Evolutionary conservation across 2,329 filamentous ascomycete genomes (phyloP), one percentile per base, ranked within the genome.

Genomic region (Exserohilum turcica): DNA sequence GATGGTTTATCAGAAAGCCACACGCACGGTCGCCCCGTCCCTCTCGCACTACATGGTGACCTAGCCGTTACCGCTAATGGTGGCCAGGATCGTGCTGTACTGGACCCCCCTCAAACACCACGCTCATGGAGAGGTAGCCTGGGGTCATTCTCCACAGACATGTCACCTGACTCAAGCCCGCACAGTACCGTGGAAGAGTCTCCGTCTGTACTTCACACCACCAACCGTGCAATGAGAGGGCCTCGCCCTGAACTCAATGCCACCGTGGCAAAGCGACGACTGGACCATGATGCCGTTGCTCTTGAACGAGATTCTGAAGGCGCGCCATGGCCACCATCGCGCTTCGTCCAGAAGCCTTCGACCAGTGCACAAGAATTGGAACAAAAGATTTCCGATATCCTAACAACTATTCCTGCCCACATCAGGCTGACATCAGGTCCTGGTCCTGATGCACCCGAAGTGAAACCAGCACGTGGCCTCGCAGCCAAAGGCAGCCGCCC

Each of bases 361-460:
- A 66, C 56, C 31, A 71, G 65, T 27, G 67, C 64, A 8, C 86
- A 91, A 59, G 84, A 90, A 50, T 80, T 96, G 12, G 89, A 91
- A 60, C 85, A 87, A 57, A 91, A 92, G 69, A 92, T 96, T 43
- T 89, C 85, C 66, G 85, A 89, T 45, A 89, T 95, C 51, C 82
- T 95, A 33, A 85, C 86, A 52, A 88, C 83, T 16, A 90, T 95
- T 57, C 91, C 91, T 2, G 87, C 88, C 28, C 86, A 87, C 57
- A 95, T 97, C 64, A 87, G 86, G 45, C 80, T 97, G 36, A 85
- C 85, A 1, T 67, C 70, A 12, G 60, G 64, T 3, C 59, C 67
- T 19, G 67, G 64, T n/a, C 58, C 67, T 36, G 65, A 73, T 48
- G 65, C 64, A 31, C 65, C 61, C 21, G 66, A 71, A 44, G 58